These are phyloP conservation scores for Vicia villosa DNA, from an alignment of 306 rosid genomes.

Conservation along the genomic window DNA sequence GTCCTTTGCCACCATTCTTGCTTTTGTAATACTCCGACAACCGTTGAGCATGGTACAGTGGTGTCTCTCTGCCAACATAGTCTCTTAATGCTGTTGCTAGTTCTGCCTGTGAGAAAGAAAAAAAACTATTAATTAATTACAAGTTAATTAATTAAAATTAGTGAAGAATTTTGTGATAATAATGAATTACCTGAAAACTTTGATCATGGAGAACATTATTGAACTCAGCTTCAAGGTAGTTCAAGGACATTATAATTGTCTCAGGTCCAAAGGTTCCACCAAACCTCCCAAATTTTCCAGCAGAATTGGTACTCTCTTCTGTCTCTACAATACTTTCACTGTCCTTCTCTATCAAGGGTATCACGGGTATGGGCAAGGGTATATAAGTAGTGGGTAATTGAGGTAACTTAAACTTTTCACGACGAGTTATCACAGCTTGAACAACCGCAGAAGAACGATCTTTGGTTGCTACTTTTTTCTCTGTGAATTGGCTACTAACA, in stretches of 20 bases:
- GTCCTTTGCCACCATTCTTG: slow-evolving; percentile 49
- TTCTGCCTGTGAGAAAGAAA: slow-evolving; percentile 44
- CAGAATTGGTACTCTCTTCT: not conserved
- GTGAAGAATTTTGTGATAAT: no score
- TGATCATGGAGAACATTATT: slow-evolving; percentile 40
- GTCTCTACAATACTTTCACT: not conserved
- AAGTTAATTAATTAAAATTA: no score
- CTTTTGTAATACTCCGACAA: slow-evolving; percentile 58
- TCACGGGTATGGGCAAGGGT: not conserved
- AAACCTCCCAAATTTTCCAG: slow-evolving; percentile 64
- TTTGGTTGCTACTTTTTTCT: not conserved
- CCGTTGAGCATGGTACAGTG: slow-evolving; percentile 60
- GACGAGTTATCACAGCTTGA: not conserved
- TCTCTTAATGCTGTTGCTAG: slow-evolving; percentile 55
- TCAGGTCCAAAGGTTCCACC: slow-evolving; percentile 79
- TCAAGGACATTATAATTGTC: slow-evolving; percentile 44
- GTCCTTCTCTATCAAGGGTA: not conserved
- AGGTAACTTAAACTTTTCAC: not conserved
- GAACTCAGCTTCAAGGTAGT: slow-evolving; percentile 60
- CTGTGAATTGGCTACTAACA: not conserved
- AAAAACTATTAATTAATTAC: no score
- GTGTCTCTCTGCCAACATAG: slow-evolving; percentile 72
- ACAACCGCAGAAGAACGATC: not conserved
- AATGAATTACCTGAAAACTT: slow-evolving; percentile 60
- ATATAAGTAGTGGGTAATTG: not conserved